phyloP scores from a whole-genome alignment of 2,329 filamentous ascomycete genomes.

The Pyrenophora tritici-repentis region DNA sequence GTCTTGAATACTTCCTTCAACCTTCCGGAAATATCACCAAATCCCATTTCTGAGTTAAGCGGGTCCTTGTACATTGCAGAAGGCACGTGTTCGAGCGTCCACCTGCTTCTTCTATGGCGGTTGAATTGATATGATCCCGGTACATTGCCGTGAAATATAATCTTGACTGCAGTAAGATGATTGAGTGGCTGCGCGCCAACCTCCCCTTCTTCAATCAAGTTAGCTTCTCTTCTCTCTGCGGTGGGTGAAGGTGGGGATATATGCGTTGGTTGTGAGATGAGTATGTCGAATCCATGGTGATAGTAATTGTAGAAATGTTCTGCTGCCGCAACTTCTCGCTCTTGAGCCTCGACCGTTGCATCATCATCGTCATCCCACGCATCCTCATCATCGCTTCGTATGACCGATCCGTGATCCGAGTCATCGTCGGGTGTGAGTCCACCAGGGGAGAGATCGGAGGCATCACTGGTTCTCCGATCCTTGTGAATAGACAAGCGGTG shows the following conservation, averaged over 20 bases:
- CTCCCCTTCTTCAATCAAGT: constrained; percentile 31
- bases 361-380: constrained; percentile 53
- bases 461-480: constrained; percentile 44
- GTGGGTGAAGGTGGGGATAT: constrained; percentile 55
- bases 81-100: constrained; percentile 67
- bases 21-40: constrained; percentile 64
- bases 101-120: constrained; percentile 84
- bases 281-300: constrained; percentile 88
- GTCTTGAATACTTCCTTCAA: constrained; percentile 73
- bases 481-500: constrained; percentile 83
- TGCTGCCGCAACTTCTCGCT: constrained; percentile 62
- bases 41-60: constrained; percentile 72
- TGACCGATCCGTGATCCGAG: constrained; percentile 41
- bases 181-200: constrained; percentile 52
- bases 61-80: constrained; percentile 50
- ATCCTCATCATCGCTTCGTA: constrained; percentile 49
- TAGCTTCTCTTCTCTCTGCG: constrained; percentile 58
- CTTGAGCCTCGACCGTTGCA: constrained; percentile 62
- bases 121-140: constrained; percentile 98
- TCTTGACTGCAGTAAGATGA: constrained; percentile 81
- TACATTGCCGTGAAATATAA: constrained; percentile 93
- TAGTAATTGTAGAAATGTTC: constrained; percentile 97
- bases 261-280: constrained; percentile 76
- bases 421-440: constrained; percentile 41
- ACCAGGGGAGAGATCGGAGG: constrained; percentile 39